These are phyloP conservation scores for Candida piceae DNA, from an alignment of 805 yeast species.

Conservation along the genomic window DNA sequence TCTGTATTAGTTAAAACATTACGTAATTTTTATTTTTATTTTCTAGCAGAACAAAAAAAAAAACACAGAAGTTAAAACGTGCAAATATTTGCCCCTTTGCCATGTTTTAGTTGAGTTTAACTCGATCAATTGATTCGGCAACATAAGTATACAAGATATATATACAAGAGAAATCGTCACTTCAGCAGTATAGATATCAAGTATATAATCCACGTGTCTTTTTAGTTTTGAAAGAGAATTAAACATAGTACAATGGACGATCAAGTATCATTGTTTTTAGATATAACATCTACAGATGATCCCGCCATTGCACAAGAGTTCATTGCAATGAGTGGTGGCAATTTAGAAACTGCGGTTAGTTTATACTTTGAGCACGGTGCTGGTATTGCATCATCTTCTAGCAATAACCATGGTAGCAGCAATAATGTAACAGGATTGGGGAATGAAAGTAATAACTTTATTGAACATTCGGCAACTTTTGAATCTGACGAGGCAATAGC, in stretches of 20 bases:
- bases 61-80: too few species aligned
- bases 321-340: conserved; percentile 70
- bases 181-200: too few species aligned
- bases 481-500: conserved; percentile 49
- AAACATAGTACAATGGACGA: conserved; percentile 30
- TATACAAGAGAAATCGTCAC: too few species aligned
- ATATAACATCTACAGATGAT: conserved; percentile 74
- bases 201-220: too few species aligned
- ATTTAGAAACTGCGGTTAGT: conserved; percentile 80
- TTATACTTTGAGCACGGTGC: conserved; percentile 69
- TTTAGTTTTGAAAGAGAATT: too few species aligned
- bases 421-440: conserved; percentile 2
- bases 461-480: conserved; percentile 1
- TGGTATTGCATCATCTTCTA: conserved; percentile 21
- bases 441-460: neutral
- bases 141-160: too few species aligned
- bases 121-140: too few species aligned
- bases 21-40: too few species aligned
- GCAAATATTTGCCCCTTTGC: too few species aligned
- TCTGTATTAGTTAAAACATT: too few species aligned
- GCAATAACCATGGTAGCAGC: conserved; percentile 9
- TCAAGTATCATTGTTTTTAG: conserved; percentile 66
- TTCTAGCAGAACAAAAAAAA: too few species aligned
- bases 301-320: conserved; percentile 66
- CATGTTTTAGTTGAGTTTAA: too few species aligned